phyloP scores from a whole-genome alignment of 768 basidiomycete genomes.

The Guyanaporus albipodus region DNA sequence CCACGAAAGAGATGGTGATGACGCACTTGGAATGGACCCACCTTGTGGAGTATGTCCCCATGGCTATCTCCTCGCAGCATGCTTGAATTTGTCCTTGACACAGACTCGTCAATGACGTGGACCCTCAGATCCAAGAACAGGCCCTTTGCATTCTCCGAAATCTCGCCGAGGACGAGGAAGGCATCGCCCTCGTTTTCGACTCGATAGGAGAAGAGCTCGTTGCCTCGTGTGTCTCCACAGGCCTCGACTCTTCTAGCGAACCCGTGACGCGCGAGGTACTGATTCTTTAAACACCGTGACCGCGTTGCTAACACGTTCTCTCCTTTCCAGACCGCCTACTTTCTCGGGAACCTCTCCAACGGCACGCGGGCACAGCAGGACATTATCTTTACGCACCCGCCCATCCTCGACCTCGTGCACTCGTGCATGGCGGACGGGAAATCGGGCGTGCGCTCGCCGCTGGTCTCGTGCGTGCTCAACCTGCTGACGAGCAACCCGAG shows the following conservation, averaged over 20 bases:
- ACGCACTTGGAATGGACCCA: constrained; percentile 61
- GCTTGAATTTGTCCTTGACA: background rate
- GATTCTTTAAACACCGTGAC: too few species aligned
- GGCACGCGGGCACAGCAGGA: constrained; percentile 48
- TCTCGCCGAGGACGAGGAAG: constrained; percentile 59
- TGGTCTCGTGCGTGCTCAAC: constrained; percentile 55
- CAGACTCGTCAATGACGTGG: constrained; percentile 54
- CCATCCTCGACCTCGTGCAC: constrained; percentile 53
- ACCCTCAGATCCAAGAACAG: constrained; percentile 63
- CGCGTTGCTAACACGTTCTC: background rate
- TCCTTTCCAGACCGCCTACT: constrained; percentile 46
- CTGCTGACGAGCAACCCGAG: constrained; percentile 44
- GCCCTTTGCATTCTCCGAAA: constrained; percentile 65
- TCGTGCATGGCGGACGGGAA: constrained; percentile 56
- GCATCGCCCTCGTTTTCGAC: constrained; percentile 57
- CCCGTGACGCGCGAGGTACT: constrained; percentile 52
- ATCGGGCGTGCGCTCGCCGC: constrained; percentile 55
- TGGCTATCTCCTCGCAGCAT: background rate
- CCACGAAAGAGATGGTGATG: constrained; percentile 66
- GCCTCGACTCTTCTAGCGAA: constrained; percentile 49
- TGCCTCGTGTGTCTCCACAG: constrained; percentile 42
- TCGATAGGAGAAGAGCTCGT: constrained; percentile 48
- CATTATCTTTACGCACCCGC: constrained; percentile 47
- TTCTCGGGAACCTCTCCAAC: constrained; percentile 69
- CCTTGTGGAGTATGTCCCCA: constrained; percentile 48